A percentile compares a stretch with the other conserved stretches of the same genome.
Evolutionary conservation across 73 alveolate species (phyloP).

Genomic region (Paraurostyla sp.): DNA sequence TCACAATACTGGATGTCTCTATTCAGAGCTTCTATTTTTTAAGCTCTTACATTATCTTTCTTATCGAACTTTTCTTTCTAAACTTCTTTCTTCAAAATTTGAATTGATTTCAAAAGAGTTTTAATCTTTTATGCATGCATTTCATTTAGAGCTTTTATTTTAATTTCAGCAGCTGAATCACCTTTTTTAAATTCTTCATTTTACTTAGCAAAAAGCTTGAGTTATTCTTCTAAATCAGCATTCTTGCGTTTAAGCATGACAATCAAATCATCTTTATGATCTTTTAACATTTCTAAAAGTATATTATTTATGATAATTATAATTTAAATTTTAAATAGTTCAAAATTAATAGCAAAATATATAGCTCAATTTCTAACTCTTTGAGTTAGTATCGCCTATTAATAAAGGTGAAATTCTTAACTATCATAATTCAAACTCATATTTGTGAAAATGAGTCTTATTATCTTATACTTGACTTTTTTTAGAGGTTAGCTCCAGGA

Average conservation of each 20-base stretch:
- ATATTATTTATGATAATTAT: neutral
- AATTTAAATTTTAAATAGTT: neutral
- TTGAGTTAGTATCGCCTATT: neutral
- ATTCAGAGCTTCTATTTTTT: slow-evolving; percentile 74
- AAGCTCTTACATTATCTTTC: slow-evolving; percentile 80
- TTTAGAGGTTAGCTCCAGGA: neutral
- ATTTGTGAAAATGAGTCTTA: slow-evolving; percentile 50
- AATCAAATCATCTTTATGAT: slow-evolving; percentile 54
- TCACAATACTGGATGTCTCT: slow-evolving; percentile 80
- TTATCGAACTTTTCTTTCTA: slow-evolving; percentile 67
- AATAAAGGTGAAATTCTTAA: neutral
- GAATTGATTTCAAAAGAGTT: slow-evolving; percentile 65
- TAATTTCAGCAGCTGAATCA: slow-evolving; percentile 36
- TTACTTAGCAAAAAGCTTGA: neutral
- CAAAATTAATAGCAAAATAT: neutral
- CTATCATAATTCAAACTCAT: neutral
- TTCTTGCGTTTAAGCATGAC: slow-evolving; percentile 22
- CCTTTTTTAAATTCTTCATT: slow-evolving; percentile 35
- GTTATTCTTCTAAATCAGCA: slow-evolving; percentile 46
- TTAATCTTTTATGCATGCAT: slow-evolving; percentile 72
- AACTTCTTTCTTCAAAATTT: slow-evolving; percentile 69
- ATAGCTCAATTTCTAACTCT: neutral
- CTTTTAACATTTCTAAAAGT: slow-evolving; percentile 31
- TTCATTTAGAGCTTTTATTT: slow-evolving; percentile 62
- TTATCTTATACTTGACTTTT: slow-evolving; percentile 21